A percentile compares a stretch with the other conserved stretches of the same genome.
Evolutionary conservation across 495 filamentous ascomycete species (phyloP).

Genomic region (Aspergillus nanangensis): DNA sequence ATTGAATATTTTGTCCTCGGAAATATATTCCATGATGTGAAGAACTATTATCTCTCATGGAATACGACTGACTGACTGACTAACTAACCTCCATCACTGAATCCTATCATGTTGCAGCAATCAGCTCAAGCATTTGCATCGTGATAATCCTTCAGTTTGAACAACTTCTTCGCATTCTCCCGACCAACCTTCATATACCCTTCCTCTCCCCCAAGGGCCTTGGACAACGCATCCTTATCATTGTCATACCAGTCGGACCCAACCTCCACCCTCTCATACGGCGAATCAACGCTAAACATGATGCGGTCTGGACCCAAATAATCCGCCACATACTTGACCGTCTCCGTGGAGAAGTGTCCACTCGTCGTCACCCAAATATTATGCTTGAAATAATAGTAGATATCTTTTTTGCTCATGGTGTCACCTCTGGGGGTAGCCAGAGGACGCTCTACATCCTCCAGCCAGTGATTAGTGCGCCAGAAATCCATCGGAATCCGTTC

Average conservation of each 20-base stretch:
- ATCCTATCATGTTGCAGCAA: too few relatives aligned
- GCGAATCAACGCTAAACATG: constrained; percentile 26
- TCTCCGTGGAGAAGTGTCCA: constrained; percentile 46
- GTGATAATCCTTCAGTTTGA: constrained; percentile 24
- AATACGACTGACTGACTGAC: too few relatives aligned
- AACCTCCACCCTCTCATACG: constrained; percentile 33
- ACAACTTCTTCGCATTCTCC: constrained; percentile 40
- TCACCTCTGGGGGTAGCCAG: constrained; percentile 14
- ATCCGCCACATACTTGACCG: constrained; percentile 26
- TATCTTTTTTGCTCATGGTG: constrained; percentile 26
- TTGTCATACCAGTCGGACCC: constrained; percentile 38
- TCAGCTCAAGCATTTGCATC: constrained; percentile 15
- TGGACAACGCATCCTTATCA: constrained; percentile 8
- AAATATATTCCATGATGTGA: too few relatives aligned
- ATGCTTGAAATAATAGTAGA: constrained; percentile 43
- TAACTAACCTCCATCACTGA: too few relatives aligned
- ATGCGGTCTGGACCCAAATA: constrained; percentile 20
- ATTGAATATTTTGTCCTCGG: too few relatives aligned
- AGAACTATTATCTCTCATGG: too few relatives aligned
- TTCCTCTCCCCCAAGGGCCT: constrained; percentile 22
- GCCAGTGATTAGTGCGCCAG: constrained; percentile 49
- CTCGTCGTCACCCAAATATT: constrained; percentile 53
- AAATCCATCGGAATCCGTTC: constrained; percentile 55
- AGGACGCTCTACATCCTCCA: constrained; percentile 28
- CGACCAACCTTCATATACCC: constrained; percentile 25